A percentile compares a stretch with the other conserved stretches of the same genome.
phyloP scores from a whole-genome alignment of 805 yeast genomes.

The Candida rishiriensis region DNA sequence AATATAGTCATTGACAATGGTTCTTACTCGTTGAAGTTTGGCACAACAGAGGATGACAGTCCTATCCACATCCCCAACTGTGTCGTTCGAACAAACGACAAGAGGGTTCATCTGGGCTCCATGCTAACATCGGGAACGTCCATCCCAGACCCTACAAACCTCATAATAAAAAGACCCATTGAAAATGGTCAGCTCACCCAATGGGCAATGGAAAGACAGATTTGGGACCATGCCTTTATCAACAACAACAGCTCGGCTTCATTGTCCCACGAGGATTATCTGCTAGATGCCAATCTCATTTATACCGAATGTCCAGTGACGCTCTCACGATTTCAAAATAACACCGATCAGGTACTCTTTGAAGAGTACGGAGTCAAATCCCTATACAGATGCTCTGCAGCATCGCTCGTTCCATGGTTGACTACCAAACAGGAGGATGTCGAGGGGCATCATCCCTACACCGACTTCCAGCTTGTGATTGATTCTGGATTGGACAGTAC shows the following conservation, averaged over 20 bases:
- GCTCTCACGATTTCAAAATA: slow-evolving; percentile 73
- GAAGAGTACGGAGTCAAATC: slow-evolving; percentile 85
- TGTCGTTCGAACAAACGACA: slow-evolving; percentile 61
- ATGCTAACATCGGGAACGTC: slow-evolving; percentile 25
- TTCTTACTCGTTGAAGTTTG: slow-evolving; percentile 72
- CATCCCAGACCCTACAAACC: slow-evolving; percentile 72
- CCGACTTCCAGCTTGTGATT: slow-evolving; percentile 71
- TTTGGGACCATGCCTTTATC: slow-evolving; percentile 79
- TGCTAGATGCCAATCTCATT: slow-evolving; percentile 54
- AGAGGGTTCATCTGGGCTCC: slow-evolving; percentile 68
- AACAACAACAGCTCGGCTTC: slow-evolving; percentile 28
- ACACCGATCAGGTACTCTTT: slow-evolving; percentile 86
- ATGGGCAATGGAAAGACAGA: slow-evolving; percentile 84
- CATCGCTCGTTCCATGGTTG: slow-evolving; percentile 62
- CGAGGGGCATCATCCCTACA: slow-evolving; percentile 8
- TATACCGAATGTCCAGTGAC: slow-evolving; percentile 80
- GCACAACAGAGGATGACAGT: slow-evolving; percentile 36
- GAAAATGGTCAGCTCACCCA: slow-evolving; percentile 86
- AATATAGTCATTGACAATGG: slow-evolving; percentile 83
- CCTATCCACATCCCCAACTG: slow-evolving; percentile 64
- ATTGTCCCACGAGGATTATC: slow-evolving; percentile 33
- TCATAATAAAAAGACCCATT: slow-evolving; percentile 72
- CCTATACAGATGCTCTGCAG: slow-evolving; percentile 62
- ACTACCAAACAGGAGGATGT: slow-evolving; percentile 10
- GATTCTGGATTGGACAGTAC: slow-evolving; percentile 90